Percentiles rank a stretch among this genome's conserved stretches.
Evolutionary conservation across 2,329 filamentous ascomycete species (phyloP).

Genomic region (Graphiopsis chlorocephala): DNA sequence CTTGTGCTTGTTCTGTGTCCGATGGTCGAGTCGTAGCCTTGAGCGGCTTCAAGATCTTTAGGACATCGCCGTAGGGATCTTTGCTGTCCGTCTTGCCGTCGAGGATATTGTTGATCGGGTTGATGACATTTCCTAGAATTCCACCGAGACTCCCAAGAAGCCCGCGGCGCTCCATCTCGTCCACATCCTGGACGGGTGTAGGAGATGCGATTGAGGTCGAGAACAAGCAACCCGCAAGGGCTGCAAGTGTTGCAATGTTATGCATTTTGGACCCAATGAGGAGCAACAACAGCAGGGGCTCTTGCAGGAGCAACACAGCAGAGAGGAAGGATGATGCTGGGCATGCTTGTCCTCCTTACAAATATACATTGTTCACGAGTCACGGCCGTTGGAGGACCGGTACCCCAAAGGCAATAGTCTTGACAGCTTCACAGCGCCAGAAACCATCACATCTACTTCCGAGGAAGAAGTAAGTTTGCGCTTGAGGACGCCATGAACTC

Average conservation of each 20-base stretch:
- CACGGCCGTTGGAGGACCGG: not conserved
- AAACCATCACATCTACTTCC: not conserved
- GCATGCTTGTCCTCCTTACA: not conserved
- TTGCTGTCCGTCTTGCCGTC: conserved; percentile 3
- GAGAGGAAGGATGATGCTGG: not conserved
- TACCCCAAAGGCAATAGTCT: not conserved
- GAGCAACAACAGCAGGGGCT: not conserved
- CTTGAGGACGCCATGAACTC: not conserved
- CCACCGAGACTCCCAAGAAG: not conserved
- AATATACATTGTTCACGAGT: not conserved
- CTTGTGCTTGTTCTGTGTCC: conserved; percentile 22
- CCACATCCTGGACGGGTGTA: not conserved
- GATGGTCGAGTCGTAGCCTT: conserved; percentile 29
- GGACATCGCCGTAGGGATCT: conserved; percentile 5
- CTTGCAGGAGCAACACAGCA: not conserved
- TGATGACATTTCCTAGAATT: not conserved
- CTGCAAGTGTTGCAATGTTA: not conserved
- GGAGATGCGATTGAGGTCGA: not conserved
- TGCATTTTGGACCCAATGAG: not conserved
- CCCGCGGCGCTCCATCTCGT: not conserved
- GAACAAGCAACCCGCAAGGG: not conserved
- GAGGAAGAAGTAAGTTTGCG: not conserved
- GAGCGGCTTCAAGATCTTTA: conserved; percentile 21
- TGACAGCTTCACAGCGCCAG: not conserved
- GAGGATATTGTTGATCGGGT: not conserved